Evolutionary conservation across 768 basidiomycete genomes (phyloP).

Genomic region (Hemileccinum rubropunctum): DNA sequence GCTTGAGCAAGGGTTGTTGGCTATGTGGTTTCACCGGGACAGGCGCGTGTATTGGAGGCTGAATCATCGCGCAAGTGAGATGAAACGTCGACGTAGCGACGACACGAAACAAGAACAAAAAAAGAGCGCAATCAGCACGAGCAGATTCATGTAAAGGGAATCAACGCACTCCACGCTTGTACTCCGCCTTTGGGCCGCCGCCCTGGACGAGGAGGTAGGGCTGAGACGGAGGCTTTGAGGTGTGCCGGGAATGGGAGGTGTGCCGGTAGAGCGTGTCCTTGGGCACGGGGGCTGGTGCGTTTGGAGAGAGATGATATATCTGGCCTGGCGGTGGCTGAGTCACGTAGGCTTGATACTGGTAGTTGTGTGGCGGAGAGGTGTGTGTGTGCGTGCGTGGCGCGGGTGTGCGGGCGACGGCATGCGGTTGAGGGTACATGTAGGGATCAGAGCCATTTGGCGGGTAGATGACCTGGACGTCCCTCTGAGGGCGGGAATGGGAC

Average conservation of each 20-base stretch:
- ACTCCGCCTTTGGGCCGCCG: conserved; percentile 30
- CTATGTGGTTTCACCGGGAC: conserved; percentile 27
- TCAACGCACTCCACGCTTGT: conserved; percentile 30
- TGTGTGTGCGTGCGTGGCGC: conserved; percentile 17
- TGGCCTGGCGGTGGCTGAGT: conserved; percentile 30
- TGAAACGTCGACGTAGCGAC: not conserved
- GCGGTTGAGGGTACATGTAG: conserved; percentile 18
- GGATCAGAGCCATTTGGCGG: conserved; percentile 7
- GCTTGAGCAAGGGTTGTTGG: conserved; percentile 30
- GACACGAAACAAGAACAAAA: conserved; percentile 6
- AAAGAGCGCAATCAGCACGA: conserved; percentile 13
- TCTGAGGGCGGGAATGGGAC: conserved; percentile 22
- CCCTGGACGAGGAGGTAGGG: conserved; percentile 25
- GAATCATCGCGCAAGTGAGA: conserved; percentile 4
- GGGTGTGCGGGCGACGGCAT: conserved; percentile 10
- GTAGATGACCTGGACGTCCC: conserved; percentile 25
- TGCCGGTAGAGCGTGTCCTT: conserved; percentile 18
- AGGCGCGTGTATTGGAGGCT: conserved; percentile 29
- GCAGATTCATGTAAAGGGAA: conserved; percentile 11
- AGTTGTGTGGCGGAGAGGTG: conserved; percentile 16
- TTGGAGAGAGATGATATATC: conserved; percentile 17
- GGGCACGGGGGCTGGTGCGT: conserved; percentile 10
- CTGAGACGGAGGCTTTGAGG: conserved; percentile 22
- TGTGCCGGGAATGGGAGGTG: conserved; percentile 21
- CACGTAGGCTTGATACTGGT: conserved; percentile 20